Conservation (phyloP, 2,329 filamentous ascomycete genomes). For the Aureobasidium lini region DNA sequence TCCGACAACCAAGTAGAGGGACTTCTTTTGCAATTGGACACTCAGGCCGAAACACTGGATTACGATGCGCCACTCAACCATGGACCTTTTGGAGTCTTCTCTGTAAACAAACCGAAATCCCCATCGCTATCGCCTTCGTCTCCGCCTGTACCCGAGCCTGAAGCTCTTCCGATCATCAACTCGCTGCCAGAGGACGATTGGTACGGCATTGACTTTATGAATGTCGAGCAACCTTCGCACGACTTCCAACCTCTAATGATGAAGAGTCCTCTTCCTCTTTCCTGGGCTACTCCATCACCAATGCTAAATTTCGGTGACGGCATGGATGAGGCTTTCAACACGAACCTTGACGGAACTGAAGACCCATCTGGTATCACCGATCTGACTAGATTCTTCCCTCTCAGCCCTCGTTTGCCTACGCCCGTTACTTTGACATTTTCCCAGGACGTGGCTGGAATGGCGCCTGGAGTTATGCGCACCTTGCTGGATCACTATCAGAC, state of each 20-base stretch:
- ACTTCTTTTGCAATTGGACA: not conserved
- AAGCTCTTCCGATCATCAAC: not conserved
- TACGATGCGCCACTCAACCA: not conserved
- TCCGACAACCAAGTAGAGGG: slow-evolving; percentile 1
- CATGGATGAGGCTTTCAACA: slow-evolving; percentile 5
- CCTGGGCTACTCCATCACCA: not conserved
- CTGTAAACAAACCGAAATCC: not conserved
- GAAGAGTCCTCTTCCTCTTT: not conserved
- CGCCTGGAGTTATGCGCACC: not conserved
- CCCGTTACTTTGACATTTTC: slow-evolving; percentile 5
- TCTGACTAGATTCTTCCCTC: not conserved
- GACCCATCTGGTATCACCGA: not conserved
- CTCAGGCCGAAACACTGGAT: not conserved
- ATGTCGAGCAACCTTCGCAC: not conserved
- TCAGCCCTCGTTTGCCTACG: slow-evolving; percentile 2
- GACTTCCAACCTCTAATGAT: not conserved
- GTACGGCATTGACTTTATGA: slow-evolving; percentile 6
- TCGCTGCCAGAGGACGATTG: slow-evolving; percentile 1
- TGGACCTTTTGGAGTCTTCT: slow-evolving; percentile 11
- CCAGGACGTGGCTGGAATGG: slow-evolving; percentile 5
- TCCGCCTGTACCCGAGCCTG: not conserved
- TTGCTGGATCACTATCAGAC: slow-evolving; percentile 5
- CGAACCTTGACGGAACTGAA: not conserved
- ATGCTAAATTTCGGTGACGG: not conserved
- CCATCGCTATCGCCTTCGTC: not conserved